phyloP scores from a whole-genome alignment of 306 rosid genomes.

The Astragalus membranaceus region DNA sequence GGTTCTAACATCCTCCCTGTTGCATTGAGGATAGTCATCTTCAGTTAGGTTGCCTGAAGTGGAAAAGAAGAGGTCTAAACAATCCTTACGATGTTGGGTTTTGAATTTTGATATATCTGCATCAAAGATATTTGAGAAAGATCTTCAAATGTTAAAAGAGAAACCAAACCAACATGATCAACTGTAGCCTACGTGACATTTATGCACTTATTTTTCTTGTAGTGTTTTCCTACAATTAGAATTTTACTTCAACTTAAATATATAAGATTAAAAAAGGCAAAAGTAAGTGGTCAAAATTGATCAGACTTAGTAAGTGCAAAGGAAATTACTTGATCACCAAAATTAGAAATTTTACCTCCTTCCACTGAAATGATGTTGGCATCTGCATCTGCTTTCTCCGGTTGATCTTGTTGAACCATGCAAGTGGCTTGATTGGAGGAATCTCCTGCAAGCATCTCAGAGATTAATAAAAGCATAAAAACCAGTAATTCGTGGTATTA shows the following conservation, averaged over 20 bases:
- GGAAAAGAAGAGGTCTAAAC: slow-evolving; percentile 35
- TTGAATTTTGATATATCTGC: slow-evolving; percentile 39
- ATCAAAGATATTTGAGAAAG: slow-evolving; percentile 32
- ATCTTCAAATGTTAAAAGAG: slow-evolving; percentile 8
- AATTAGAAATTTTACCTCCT: slow-evolving; percentile 35
- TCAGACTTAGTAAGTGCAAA: slow-evolving; percentile 7
- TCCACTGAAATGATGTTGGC: slow-evolving; percentile 27
- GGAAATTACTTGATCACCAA: slow-evolving; percentile 11
- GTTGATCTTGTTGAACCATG: slow-evolving; percentile 23
- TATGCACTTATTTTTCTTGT: background rate
- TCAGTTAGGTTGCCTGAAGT: slow-evolving; percentile 34
- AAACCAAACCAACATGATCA: slow-evolving; percentile 25
- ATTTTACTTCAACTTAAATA: slow-evolving; percentile 2
- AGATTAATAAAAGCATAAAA: slow-evolving; percentile 21
- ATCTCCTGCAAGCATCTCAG: slow-evolving; percentile 32
- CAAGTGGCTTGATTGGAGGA: slow-evolving; percentile 23
- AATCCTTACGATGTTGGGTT: slow-evolving; percentile 27
- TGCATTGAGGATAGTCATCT: slow-evolving; percentile 36
- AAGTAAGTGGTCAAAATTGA: slow-evolving; percentile 12
- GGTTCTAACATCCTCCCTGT: slow-evolving; percentile 23
- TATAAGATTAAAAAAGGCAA: background rate
- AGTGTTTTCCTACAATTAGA: background rate
- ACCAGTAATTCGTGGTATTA: background rate
- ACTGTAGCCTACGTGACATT: slow-evolving; percentile 2
- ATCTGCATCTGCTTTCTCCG: slow-evolving; percentile 30